Conservation (phyloP, 192 early-diverging fungal genomes). For the Entomortierella beljakovae region DNA sequence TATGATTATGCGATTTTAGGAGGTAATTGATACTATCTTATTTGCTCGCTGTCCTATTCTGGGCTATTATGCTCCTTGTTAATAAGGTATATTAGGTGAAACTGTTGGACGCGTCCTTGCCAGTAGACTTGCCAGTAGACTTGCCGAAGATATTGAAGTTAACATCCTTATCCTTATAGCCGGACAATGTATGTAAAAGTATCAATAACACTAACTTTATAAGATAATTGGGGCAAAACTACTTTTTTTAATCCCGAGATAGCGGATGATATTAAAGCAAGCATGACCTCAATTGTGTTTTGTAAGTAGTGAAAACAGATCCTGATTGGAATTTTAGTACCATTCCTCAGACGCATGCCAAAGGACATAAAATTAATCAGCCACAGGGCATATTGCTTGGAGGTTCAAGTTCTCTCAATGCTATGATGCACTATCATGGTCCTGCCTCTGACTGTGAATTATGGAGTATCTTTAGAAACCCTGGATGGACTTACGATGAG, state of each 20-base stretch:
- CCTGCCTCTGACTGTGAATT: constrained; percentile 46
- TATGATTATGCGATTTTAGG: constrained; percentile 48
- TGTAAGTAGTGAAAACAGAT: constrained; percentile 7
- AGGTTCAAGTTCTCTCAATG: constrained; percentile 46
- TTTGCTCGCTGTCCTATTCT: no score
- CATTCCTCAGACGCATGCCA: constrained; percentile 28
- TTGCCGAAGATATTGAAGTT: constrained; percentile 38
- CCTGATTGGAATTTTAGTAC: constrained; percentile 29
- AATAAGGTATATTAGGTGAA: constrained; percentile 4
- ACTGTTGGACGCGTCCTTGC: constrained; percentile 54
- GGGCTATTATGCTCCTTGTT: not conserved
- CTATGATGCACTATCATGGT: constrained; percentile 56
- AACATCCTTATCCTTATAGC: constrained; percentile 43
- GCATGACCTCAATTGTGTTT: constrained; percentile 17
- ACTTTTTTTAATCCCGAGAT: not conserved
- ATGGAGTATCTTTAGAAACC: constrained; percentile 40
- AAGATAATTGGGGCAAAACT: not conserved
- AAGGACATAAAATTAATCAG: constrained; percentile 28
- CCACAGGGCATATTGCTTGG: constrained; percentile 40
- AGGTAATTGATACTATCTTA: constrained; percentile 18
- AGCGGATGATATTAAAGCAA: constrained; percentile 28
- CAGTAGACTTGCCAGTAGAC: constrained; percentile 42
- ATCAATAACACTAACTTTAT: not conserved
- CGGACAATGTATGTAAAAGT: constrained; percentile 31
- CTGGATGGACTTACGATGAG: constrained; percentile 48